A percentile compares a stretch with the other conserved stretches of the same genome.
phyloP scores from a whole-genome alignment of 2,329 filamentous ascomycete genomes.

The Cyphellophora europaea region DNA sequence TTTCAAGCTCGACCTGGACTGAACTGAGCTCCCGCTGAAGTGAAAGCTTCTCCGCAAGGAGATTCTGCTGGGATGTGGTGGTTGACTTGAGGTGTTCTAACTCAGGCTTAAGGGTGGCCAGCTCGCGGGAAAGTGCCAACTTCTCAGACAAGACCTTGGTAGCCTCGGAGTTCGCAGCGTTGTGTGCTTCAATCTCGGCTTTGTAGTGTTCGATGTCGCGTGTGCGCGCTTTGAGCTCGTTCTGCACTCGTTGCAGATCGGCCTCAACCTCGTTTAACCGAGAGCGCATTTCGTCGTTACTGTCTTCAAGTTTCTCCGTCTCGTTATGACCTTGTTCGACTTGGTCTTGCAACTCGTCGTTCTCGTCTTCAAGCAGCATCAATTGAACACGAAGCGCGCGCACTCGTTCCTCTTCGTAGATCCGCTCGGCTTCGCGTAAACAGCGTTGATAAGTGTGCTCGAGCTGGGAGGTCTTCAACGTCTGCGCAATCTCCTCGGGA shows the following conservation, averaged over 20 bases:
- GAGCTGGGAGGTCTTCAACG: slow-evolving; percentile 43
- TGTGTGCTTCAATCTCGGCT: slow-evolving; percentile 61
- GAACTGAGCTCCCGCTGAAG: slow-evolving; percentile 69
- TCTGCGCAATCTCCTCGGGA: slow-evolving; percentile 11
- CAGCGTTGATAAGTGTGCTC: slow-evolving; percentile 63
- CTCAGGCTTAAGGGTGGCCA: slow-evolving; percentile 51
- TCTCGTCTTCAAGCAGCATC: slow-evolving; percentile 66
- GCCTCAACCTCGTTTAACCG: slow-evolving; percentile 29
- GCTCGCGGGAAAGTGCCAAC: slow-evolving; percentile 49
- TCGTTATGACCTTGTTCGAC: slow-evolving; percentile 49
- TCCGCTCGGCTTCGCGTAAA: slow-evolving; percentile 54
- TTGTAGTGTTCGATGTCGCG: slow-evolving; percentile 49
- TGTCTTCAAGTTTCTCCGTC: slow-evolving; percentile 39
- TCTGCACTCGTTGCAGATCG: slow-evolving; percentile 40
- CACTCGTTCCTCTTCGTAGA: slow-evolving; percentile 65
- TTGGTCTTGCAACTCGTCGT: slow-evolving; percentile 56
- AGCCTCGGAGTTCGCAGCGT: slow-evolving; percentile 58
- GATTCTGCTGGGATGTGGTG: slow-evolving; percentile 51
- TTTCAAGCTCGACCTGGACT: slow-evolving; percentile 72
- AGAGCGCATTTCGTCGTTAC: slow-evolving; percentile 38
- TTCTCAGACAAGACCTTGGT: slow-evolving; percentile 61
- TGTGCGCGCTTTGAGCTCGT: slow-evolving; percentile 41
- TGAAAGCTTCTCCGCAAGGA: slow-evolving; percentile 69
- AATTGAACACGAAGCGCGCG: slow-evolving; percentile 61
- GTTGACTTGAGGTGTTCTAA: slow-evolving; percentile 54